Conservation (phyloP, 352 stramenopile genomes). For the Phytopythium vexans region DNA sequence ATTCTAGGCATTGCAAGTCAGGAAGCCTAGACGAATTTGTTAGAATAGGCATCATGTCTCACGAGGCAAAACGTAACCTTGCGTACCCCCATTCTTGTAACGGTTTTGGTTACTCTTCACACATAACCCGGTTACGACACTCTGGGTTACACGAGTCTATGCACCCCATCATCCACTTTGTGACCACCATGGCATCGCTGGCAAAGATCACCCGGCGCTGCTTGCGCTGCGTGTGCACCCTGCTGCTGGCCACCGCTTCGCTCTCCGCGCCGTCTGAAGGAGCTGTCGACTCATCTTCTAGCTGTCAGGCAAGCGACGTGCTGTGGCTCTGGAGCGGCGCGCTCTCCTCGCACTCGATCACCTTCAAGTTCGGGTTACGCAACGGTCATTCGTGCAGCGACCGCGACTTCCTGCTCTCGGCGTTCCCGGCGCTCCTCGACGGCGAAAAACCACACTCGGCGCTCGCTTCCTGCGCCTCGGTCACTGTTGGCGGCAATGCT, state of each 20-base stretch:
- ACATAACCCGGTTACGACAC: no score
- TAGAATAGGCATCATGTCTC: no score
- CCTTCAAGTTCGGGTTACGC: constrained; percentile 70
- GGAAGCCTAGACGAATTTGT: no score
- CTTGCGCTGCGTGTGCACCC: constrained; percentile 8
- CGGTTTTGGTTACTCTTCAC: no score
- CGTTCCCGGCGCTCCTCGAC: constrained; percentile 37
- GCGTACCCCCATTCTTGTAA: no score
- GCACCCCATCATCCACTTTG: no score
- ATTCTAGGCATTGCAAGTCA: no score
- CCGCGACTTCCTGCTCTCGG: constrained; percentile 54
- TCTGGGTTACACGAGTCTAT: no score
- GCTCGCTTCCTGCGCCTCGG: constrained; percentile 28
- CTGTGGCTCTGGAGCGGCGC: constrained; percentile 75
- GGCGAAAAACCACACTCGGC: constrained; percentile 48
- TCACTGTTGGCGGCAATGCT: constrained; percentile 11
- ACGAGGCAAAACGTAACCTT: no score
- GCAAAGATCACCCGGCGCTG: background rate
- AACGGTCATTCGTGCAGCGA: constrained; percentile 43
- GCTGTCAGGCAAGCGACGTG: constrained; percentile 43
- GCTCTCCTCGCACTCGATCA: constrained; percentile 57
- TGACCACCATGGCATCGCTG: no score
- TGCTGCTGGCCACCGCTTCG: constrained; percentile 9
- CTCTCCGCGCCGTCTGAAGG: background rate
- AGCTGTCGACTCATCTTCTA: background rate